Conservation (phyloP, 352 stramenopile species). For the Globisporangium cystogenes region DNA sequence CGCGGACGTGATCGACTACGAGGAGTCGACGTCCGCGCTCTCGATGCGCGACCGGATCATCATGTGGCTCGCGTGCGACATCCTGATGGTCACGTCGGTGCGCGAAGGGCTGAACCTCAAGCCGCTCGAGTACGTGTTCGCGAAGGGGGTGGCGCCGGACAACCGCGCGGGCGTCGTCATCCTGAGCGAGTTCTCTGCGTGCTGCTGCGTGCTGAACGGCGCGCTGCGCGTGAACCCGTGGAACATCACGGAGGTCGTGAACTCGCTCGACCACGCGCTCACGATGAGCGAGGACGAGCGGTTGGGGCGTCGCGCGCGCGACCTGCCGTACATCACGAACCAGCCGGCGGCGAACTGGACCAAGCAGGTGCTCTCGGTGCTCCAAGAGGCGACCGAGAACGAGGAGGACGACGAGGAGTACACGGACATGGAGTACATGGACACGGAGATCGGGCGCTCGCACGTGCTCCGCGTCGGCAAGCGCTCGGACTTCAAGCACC, state of each 20-base stretch:
- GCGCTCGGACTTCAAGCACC: conserved; percentile 74
- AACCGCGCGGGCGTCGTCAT: conserved; percentile 92
- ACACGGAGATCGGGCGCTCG: conserved; percentile 72
- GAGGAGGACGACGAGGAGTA: conserved; percentile 68
- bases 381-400: conserved; percentile 73
- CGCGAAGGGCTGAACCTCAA: conserved; percentile 97
- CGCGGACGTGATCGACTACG: conserved; percentile 79
- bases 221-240: conserved; percentile 96
- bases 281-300: conserved; percentile 91
- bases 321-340: conserved; percentile 96
- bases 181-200: conserved; percentile 95
- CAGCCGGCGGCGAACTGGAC: conserved; percentile 94
- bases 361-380: conserved; percentile 90
- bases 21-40: conserved; percentile 81
- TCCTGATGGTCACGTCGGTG: conserved; percentile 95
- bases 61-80: conserved; percentile 93
- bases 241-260: conserved; percentile 92
- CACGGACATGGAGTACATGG: conserved; percentile 87
- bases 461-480: conserved; percentile 63
- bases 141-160: conserved; percentile 52
- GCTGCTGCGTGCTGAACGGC: conserved; percentile 95
- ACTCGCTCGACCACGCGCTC: conserved; percentile 91
- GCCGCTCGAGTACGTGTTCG: conserved; percentile 94
- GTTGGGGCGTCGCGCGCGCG: conserved; percentile 86
- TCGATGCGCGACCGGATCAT: conserved; percentile 89